Evolutionary conservation across 768 basidiomycete species (phyloP).

Genomic region (Chalciporus sphaerocephalus): DNA sequence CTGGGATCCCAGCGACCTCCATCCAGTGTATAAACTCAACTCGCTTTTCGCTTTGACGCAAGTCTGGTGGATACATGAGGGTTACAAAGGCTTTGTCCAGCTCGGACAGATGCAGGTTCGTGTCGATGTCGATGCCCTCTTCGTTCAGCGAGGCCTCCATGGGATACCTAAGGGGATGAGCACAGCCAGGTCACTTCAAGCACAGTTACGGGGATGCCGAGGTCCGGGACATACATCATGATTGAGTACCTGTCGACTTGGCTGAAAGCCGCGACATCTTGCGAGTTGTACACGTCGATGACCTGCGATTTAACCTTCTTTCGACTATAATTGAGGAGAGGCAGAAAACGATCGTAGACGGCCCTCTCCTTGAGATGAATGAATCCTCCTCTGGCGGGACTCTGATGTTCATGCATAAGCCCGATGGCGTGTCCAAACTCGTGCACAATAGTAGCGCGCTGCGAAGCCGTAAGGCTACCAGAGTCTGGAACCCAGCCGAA

Average conservation of each 20-base stretch:
- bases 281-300: not conserved
- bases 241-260: not conserved
- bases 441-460: slow-evolving; percentile 10
- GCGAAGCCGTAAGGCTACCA: not conserved
- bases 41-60: too few relatives aligned
- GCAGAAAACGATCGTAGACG: not conserved
- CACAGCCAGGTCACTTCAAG: not conserved
- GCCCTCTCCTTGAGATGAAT: not conserved
- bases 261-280: not conserved
- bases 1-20: too few relatives aligned
- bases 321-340: too few relatives aligned
- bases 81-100: not conserved
- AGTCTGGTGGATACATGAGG: not conserved
- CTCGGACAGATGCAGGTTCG: not conserved
- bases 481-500: too few relatives aligned
- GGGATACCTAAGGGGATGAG: not conserved
- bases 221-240: not conserved
- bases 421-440: slow-evolving; percentile 17
- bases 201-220: too few relatives aligned
- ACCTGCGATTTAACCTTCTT: not conserved
- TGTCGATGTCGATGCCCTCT: not conserved
- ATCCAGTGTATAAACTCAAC: too few relatives aligned
- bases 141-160: not conserved
- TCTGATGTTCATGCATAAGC: slow-evolving; percentile 12
- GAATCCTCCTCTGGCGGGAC: slow-evolving; percentile 4